These are phyloP conservation scores for Scedosporium aurantiacum DNA, from an alignment of 2,329 filamentous ascomycete species.

Conservation along the genomic window DNA sequence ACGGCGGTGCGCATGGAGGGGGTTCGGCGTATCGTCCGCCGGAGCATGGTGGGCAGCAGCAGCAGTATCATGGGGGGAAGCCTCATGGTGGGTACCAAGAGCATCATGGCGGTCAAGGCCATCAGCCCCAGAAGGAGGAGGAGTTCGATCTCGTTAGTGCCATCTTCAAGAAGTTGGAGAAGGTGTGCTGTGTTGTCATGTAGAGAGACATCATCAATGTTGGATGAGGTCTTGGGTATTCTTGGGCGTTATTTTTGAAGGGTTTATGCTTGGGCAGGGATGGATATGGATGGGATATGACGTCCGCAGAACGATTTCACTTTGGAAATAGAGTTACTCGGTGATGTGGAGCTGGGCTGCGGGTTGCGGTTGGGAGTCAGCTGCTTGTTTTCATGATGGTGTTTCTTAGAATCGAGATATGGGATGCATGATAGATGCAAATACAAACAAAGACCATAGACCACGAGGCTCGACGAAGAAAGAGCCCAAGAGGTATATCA, in stretches of 20 bases:
- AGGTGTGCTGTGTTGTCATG: conserved; percentile 67
- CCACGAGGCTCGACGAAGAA: not conserved
- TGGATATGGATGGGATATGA: not conserved
- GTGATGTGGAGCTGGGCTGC: not conserved
- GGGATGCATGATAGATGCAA: no score
- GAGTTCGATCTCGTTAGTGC: conserved; percentile 8
- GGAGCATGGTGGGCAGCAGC: conserved; percentile 27
- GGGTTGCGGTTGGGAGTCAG: no score
- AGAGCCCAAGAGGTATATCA: not conserved
- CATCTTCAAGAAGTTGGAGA: conserved; percentile 42
- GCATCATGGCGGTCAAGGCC: conserved; percentile 27
- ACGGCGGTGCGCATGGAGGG: conserved; percentile 50
- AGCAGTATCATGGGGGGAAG: conserved; percentile 30
- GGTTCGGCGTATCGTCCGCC: conserved; percentile 12
- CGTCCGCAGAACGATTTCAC: not conserved
- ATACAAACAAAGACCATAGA: no score
- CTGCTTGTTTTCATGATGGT: not conserved
- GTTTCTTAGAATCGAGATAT: no score
- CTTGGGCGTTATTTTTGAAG: not conserved
- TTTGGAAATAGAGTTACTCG: not conserved
- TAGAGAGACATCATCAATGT: conserved; percentile 27
- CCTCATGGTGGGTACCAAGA: conserved; percentile 32
- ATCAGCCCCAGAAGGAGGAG: conserved; percentile 37
- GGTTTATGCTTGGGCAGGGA: not conserved
- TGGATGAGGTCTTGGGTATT: not conserved